These are phyloP conservation scores for Aspergillus ostianus DNA, from an alignment of 495 filamentous ascomycete genomes.

Conservation along the genomic window DNA sequence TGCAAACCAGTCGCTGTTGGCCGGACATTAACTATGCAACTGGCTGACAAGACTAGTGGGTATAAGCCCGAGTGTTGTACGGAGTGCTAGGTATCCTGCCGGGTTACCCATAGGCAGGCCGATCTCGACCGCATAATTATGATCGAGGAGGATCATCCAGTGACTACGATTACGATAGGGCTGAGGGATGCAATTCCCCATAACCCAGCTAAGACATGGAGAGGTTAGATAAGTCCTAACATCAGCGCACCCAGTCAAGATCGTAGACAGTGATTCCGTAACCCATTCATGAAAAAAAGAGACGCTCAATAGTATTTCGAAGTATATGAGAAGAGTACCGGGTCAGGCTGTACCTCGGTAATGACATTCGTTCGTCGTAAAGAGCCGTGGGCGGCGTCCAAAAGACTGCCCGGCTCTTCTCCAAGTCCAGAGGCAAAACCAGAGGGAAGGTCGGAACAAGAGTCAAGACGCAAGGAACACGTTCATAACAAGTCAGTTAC, in stretches of 20 bases:
- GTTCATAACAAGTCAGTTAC: neutral
- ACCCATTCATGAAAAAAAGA: constrained; percentile 15
- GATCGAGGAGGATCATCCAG: neutral
- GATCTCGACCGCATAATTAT: neutral
- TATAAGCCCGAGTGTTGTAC: neutral
- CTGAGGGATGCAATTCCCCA: neutral
- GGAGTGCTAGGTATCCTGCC: neutral
- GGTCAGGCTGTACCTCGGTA: constrained; percentile 7
- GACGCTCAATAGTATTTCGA: constrained; percentile 15
- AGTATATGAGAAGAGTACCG: constrained; percentile 15
- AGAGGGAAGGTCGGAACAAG: neutral
- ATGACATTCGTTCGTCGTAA: constrained; percentile 3
- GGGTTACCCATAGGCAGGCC: too few relatives aligned
- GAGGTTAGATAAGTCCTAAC: too few relatives aligned
- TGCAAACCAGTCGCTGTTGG: neutral
- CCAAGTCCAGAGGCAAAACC: neutral
- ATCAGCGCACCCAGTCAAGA: too few relatives aligned
- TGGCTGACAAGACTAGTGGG: neutral
- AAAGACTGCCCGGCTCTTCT: neutral
- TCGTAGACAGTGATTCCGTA: constrained; percentile 11
- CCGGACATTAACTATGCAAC: neutral
- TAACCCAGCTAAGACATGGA: too few relatives aligned
- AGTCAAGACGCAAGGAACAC: neutral
- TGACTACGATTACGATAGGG: neutral
- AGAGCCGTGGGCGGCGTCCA: neutral